Conservation (phyloP, 2,329 filamentous ascomycete species). For the Pezizomycotina sp. region DNA sequence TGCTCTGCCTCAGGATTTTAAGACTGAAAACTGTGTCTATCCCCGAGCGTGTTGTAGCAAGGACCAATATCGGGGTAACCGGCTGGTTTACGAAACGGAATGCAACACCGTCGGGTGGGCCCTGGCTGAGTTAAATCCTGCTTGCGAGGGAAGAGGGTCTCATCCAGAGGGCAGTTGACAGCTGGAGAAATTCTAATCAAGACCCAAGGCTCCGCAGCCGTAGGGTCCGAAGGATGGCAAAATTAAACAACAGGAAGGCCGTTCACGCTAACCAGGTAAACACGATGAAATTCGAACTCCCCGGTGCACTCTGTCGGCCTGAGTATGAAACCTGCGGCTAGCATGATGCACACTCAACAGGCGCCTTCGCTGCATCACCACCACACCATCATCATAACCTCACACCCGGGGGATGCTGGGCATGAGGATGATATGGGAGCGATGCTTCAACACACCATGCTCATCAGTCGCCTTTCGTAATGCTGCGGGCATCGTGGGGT, state of each 20-base stretch:
- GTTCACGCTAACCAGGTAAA: conserved; percentile 43
- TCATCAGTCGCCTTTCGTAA: no score
- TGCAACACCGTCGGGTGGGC: conserved; percentile 99
- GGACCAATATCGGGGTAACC: conserved; percentile 90
- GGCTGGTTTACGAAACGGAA: conserved; percentile 90
- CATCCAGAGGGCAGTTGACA: conserved; percentile 93
- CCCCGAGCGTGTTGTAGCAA: conserved; percentile 87
- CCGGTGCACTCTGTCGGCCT: conserved; percentile 23
- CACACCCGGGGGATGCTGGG: no score
- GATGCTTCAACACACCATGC: conserved; percentile 24
- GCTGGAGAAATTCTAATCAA: conserved; percentile 98
- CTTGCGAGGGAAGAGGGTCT: conserved; percentile 80
- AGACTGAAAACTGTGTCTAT: conserved; percentile 96
- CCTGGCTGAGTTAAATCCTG: conserved; percentile 78
- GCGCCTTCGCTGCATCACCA: no score
- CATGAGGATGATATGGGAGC: conserved; percentile 23
- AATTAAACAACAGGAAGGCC: conserved; percentile 76
- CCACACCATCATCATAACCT: no score
- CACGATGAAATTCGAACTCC: conserved; percentile 23
- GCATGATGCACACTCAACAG: no score
- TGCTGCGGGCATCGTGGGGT: no score
- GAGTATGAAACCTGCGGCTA: no score
- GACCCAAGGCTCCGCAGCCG: conserved; percentile 80
- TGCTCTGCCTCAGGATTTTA: conserved; percentile 71
- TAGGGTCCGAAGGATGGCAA: conserved; percentile 84